A percentile compares a stretch with the other conserved stretches of the same genome.
Conservation (phyloP, 306 rosid species). For the Begonia masoniana region DNA sequence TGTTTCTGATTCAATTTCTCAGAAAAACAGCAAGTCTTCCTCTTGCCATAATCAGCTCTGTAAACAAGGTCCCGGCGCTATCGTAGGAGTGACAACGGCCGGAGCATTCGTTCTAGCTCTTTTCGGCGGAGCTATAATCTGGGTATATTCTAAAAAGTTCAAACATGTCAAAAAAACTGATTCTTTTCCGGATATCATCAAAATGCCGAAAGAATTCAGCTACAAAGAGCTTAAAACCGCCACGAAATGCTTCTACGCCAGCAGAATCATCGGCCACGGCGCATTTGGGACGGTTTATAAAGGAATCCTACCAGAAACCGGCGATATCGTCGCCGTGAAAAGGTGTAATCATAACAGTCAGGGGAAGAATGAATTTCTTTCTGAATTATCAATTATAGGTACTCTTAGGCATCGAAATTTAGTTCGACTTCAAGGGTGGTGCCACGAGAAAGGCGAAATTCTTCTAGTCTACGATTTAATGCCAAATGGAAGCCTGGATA, state of each 20-base stretch:
- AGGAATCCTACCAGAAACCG: slow-evolving; percentile 64
- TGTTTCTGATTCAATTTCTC: slow-evolving; percentile 12
- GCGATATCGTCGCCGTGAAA: slow-evolving; percentile 87
- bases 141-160: slow-evolving; percentile 73
- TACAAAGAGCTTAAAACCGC: slow-evolving; percentile 65
- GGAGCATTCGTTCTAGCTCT: slow-evolving; percentile 72
- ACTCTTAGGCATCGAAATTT: slow-evolving; percentile 83
- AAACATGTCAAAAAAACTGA: slow-evolving; percentile 42
- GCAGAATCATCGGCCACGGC: slow-evolving; percentile 78
- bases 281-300: slow-evolving; percentile 91
- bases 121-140: slow-evolving; percentile 67
- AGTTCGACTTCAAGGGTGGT: slow-evolving; percentile 90
- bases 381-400: slow-evolving; percentile 89
- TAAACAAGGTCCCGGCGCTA: slow-evolving; percentile 72
- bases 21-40: slow-evolving; percentile 37
- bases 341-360: slow-evolving; percentile 75
- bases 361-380: slow-evolving; percentile 72
- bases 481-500: slow-evolving; percentile 95
- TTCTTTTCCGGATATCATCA: slow-evolving; percentile 42
- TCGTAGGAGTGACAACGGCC: slow-evolving; percentile 87
- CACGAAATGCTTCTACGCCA: slow-evolving; percentile 74
- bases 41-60: slow-evolving; percentile 77
- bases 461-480: slow-evolving; percentile 79
- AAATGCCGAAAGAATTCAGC: slow-evolving; percentile 75
- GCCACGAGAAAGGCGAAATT: slow-evolving; percentile 91